Conservation (phyloP, 768 basidiomycete species). For the Russula sp. region DNA sequence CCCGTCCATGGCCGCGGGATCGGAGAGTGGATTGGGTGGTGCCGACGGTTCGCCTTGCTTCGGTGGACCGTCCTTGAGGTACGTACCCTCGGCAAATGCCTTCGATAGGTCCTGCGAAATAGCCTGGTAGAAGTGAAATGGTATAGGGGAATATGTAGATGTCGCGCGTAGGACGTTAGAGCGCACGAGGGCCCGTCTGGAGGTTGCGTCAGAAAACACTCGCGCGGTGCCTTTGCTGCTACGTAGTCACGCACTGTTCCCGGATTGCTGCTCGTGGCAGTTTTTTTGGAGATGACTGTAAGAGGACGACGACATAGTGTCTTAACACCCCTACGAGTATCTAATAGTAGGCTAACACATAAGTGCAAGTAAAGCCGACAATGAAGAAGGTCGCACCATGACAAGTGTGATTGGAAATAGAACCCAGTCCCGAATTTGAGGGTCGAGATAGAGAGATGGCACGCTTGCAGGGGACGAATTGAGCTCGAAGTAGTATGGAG, state of each 20-base stretch:
- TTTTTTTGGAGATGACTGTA: constrained; percentile 83
- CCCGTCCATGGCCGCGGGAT: constrained; percentile 91
- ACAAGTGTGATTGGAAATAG: constrained; percentile 95
- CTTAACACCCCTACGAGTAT: constrained; percentile 89
- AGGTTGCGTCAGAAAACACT: constrained; percentile 12
- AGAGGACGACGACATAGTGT: constrained; percentile 85
- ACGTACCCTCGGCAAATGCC: constrained; percentile 71
- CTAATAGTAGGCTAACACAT: constrained; percentile 40
- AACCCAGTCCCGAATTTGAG: constrained; percentile 93
- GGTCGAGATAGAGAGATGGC: constrained; percentile 75
- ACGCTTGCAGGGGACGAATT: constrained; percentile 33
- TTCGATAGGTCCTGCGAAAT: constrained; percentile 72
- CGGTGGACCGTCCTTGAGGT: constrained; percentile 82
- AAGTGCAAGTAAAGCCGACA: constrained; percentile 3
- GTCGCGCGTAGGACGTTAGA: constrained; percentile 83
- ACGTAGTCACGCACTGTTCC: constrained; percentile 74
- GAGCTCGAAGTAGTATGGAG: constrained; percentile 30
- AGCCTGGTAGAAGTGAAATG: constrained; percentile 64
- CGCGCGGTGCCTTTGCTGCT: constrained; percentile 1
- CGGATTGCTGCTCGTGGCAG: constrained; percentile 72
- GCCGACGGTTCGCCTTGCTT: constrained; percentile 54
- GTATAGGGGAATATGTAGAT: constrained; percentile 76
- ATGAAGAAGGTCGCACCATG: constrained; percentile 59
- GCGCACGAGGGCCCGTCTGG: constrained; percentile 72
- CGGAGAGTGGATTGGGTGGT: constrained; percentile 80